Base-by-base conservation (phyloP, 257 asterid genomes). In the Scutellaria baicalensis region DNA sequence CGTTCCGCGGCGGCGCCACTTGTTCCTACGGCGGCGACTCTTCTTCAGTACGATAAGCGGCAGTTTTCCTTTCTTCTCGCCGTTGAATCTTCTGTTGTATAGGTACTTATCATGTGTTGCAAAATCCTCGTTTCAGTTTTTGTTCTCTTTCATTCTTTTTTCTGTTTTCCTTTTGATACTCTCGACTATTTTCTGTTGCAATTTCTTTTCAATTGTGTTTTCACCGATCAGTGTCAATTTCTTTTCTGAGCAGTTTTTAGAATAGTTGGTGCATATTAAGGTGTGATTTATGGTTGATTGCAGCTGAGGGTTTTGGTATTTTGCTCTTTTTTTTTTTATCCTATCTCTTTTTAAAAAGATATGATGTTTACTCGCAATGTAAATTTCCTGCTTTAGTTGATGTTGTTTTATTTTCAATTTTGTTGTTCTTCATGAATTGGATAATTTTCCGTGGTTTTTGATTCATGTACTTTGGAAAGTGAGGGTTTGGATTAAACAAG, bases 1-100 rank as follows among this genome's bases (percentile, higher is more conserved):
- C 81, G 88, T 59, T 35, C 48, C 9, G 17, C 65, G 75, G 75
- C 78, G 79, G 82, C 73, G 72, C 75, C 51, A 36, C 74, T 67
- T 38, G 6, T 36, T 33, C 51, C 47, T 35, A 3, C 62, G 66
- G 33, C 50, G 74, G 69, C 1, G 59, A 36, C 12, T 20, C 40
- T 20, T 55, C 43, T n/a, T 36, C 62, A 59, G 54, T 64, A 55
- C 63, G 39, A 49, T 54, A 4, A n/a, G 45, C 72, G 77, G 59
- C 57, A 35, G 10, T 31, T 39, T 66, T 39, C 44, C 49, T 44
- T 8, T 61, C 61, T 27, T 51, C 44, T 67, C 8, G 40, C 64
- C 27, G 43, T 64, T 0, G 64, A 36, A 69, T 69, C 56, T 11
- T 57, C 69, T 39, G 31, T 33, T 58, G 16, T 6, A 35, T 18